Conservation (phyloP, 371 early-diverging fungal genomes). For the Mortierella sp. region DNA sequence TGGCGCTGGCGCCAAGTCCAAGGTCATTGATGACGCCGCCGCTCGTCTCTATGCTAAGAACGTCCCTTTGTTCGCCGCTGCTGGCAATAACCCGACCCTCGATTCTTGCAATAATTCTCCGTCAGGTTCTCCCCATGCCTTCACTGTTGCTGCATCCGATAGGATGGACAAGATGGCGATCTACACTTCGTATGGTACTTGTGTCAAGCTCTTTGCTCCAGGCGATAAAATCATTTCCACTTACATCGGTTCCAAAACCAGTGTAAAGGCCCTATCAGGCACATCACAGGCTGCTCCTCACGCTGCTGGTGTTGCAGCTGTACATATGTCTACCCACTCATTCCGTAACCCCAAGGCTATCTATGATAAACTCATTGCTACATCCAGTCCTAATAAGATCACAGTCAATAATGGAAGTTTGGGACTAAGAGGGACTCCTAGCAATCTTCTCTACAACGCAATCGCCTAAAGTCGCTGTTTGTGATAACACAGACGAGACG, state of each 20-base stretch:
- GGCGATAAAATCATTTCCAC: conserved; percentile 57
- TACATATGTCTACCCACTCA: no score
- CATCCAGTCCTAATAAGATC: no score
- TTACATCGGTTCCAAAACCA: conserved; percentile 30
- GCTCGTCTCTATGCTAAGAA: no score
- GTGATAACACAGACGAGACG: no score
- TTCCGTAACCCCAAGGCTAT: no score
- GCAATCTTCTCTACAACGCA: no score
- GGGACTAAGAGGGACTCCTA: no score
- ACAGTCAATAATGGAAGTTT: no score
- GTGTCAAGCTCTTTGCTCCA: conserved; percentile 72
- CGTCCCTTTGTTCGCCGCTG: no score
- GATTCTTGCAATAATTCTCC: conserved; percentile 80
- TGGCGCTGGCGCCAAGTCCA: conserved; percentile 61
- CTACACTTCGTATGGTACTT: conserved; percentile 67
- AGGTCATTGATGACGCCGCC: no score
- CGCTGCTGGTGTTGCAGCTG: conserved; percentile 57
- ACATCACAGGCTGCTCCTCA: conserved; percentile 66
- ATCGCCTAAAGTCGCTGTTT: no score
- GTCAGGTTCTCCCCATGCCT: conserved; percentile 69
- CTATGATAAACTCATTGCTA: no score
- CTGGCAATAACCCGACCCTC: not conserved
- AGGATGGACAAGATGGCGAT: conserved; percentile 59
- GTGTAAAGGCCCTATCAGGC: conserved; percentile 54
- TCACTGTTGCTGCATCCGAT: conserved; percentile 76